Evolutionary conservation across 1,139 yeast genomes (phyloP), one percentile per base, ranked within the genome.

Genomic region (Candida tunisiensis): DNA sequence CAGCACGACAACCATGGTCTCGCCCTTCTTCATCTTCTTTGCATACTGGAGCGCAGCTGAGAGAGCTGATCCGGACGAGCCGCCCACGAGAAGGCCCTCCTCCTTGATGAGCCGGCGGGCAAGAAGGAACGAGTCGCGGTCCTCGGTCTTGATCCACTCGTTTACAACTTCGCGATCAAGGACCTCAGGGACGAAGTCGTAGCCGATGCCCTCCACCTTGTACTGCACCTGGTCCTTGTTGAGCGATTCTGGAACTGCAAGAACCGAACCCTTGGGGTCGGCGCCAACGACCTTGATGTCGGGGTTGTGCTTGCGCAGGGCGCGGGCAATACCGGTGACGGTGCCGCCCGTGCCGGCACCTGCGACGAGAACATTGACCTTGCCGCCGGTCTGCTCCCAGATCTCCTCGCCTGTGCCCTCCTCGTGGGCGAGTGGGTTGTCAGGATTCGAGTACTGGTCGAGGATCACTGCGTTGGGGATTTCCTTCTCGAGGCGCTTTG

Each of bases 271-370:
- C 42, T 69, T 63, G 27, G 93, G 93, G 55, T 80, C 93, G 28
- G 93, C 93, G 39, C 75, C 93, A 31, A 75, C 63, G 25, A 80
- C 68, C 34, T 61, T 51, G 36, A 80, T 57, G 18, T 67, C 53
- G 20, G 72, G 54, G 52, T 77, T 67, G 53, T 77, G 66, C 49
- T 71, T 80, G 56, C 78, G 78, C 49, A 80, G 62, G 44, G 74
- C 80, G 42, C 62, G 65, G 28, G 91, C 69, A 42, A 77, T 74
- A 57, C 93, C 93, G 25, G 74, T 55, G 42, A 75, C 70, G 26
- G 85, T 74, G 53, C 85, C 85, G 51, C 85, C 93, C 34, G 93
- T 79, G 55, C 92, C 92, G 6, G 92, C 92, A 51, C 93, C 93
- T 25, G 93, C 93, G 33, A 80, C 78, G 28, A 80, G 60, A 39